A percentile compares a stretch with the other conserved stretches of the same genome.
Evolutionary conservation across 805 yeast species (phyloP).

Genomic region (Candida patagonica): DNA sequence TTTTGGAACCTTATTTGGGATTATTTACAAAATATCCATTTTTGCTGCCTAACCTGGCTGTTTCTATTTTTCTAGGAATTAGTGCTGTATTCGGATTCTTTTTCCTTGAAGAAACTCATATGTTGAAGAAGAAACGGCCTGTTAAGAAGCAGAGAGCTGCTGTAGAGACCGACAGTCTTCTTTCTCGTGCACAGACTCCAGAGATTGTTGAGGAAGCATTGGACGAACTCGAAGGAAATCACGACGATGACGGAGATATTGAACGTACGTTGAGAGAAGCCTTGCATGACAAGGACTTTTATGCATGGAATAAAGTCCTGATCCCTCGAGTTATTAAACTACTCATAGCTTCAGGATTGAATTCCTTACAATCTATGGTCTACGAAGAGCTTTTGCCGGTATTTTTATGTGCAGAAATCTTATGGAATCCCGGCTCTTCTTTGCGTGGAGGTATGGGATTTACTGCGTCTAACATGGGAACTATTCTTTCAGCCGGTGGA

Average conservation of each 20-base stretch:
- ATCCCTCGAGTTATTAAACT: constrained; percentile 11
- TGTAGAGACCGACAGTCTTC: neutral
- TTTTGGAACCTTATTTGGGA: neutral
- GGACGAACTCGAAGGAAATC: neutral
- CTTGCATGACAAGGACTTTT: constrained; percentile 17
- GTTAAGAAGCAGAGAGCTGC: neutral
- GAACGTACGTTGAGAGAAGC: neutral
- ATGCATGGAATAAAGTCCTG: constrained; percentile 16
- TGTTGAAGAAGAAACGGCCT: neutral
- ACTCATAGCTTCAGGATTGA: constrained; percentile 8
- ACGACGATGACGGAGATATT: constrained; percentile 1
- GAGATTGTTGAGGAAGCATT: neutral
- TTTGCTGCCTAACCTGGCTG: constrained; percentile 44
- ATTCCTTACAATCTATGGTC: constrained; percentile 39
- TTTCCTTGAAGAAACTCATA: constrained; percentile 47
- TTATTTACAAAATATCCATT: constrained; percentile 36
- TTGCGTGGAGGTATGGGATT: constrained; percentile 44
- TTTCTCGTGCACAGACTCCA: neutral
- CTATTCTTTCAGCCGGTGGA: constrained; percentile 44
- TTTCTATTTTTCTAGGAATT: constrained; percentile 30
- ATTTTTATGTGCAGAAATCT: constrained; percentile 33
- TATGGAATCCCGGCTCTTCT: constrained; percentile 5
- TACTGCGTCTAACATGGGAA: constrained; percentile 39
- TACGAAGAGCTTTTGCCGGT: constrained; percentile 50
- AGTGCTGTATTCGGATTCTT: constrained; percentile 35